These are phyloP conservation scores for Cyathus striatus DNA, from an alignment of 768 basidiomycete species.

Conservation along the genomic window DNA sequence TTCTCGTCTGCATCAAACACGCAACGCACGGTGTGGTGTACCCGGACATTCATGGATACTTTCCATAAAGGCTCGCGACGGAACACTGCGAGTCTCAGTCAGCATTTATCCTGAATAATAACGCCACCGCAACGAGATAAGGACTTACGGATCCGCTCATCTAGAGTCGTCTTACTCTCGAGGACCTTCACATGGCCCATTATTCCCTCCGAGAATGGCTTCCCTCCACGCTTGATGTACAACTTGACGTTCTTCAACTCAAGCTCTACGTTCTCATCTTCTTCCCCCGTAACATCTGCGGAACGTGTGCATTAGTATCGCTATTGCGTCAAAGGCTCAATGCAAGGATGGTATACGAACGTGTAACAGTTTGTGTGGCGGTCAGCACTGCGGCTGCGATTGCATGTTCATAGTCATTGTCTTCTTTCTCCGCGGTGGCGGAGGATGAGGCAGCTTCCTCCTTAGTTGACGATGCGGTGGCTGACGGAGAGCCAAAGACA, in stretches of 20 bases:
- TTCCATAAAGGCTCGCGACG: constrained; percentile 68
- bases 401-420: constrained; percentile 18
- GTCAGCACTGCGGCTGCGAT: constrained; percentile 17
- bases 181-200: constrained; percentile 59
- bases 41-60: constrained; percentile 61
- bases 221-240: constrained; percentile 51
- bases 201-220: constrained; percentile 55
- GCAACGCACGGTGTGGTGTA: constrained; percentile 52
- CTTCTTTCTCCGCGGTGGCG: constrained; percentile 9
- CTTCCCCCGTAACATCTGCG: constrained; percentile 56
- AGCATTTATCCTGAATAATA: neutral
- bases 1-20: constrained; percentile 52
- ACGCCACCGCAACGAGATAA: constrained; percentile 1
- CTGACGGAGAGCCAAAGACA: constrained; percentile 1
- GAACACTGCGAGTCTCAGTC: constrained; percentile 40
- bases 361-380: constrained; percentile 13
- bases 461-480: constrained; percentile 9
- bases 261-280: constrained; percentile 49
- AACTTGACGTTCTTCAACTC: constrained; percentile 61
- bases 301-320: too few species aligned
- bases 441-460: constrained; percentile 3
- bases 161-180: constrained; percentile 30
- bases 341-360: constrained; percentile 21
- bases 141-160: constrained; percentile 46
- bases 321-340: too few species aligned